A percentile compares a stretch with the other conserved stretches of the same genome.
These are phyloP conservation scores for Penicillium frequentans DNA, from an alignment of 2,329 filamentous ascomycete genomes.

Conservation along the genomic window DNA sequence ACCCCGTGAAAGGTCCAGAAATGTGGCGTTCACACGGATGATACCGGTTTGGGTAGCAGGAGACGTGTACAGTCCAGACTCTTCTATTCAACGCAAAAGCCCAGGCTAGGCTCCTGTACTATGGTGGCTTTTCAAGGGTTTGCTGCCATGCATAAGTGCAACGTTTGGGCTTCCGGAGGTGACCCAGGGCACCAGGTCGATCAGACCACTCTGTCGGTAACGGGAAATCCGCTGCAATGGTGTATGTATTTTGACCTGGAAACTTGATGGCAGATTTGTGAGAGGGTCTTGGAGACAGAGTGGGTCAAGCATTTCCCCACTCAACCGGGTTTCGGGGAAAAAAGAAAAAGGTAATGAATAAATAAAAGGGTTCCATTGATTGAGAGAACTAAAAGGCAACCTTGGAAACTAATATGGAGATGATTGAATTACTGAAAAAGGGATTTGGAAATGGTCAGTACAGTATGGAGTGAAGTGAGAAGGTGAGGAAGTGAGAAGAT, in stretches of 20 bases:
- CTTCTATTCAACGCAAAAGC: neutral
- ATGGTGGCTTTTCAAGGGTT: neutral
- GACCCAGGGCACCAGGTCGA: slow-evolving; percentile 18
- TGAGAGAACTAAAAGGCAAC: no score
- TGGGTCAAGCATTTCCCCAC: neutral
- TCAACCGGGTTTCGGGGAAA: neutral
- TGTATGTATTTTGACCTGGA: slow-evolving; percentile 9
- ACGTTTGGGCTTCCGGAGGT: slow-evolving; percentile 6
- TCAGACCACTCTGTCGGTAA: slow-evolving; percentile 20
- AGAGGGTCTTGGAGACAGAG: neutral
- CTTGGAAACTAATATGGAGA: neutral
- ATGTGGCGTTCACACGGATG: slow-evolving; percentile 2
- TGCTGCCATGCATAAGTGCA: neutral
- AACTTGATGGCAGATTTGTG: neutral
- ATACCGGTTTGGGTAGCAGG: neutral
- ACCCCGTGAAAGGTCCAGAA: neutral
- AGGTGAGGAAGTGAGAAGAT: neutral
- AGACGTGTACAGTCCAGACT: neutral
- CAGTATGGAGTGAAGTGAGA: neutral
- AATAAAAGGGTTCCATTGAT: neutral
- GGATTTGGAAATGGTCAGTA: neutral
- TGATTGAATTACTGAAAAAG: neutral
- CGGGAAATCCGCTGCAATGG: slow-evolving; percentile 12
- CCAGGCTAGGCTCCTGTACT: neutral
- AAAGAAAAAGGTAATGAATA: neutral